These are phyloP conservation scores for Solanum microdontum DNA, from an alignment of 257 asterid species.

Conservation along the genomic window DNA sequence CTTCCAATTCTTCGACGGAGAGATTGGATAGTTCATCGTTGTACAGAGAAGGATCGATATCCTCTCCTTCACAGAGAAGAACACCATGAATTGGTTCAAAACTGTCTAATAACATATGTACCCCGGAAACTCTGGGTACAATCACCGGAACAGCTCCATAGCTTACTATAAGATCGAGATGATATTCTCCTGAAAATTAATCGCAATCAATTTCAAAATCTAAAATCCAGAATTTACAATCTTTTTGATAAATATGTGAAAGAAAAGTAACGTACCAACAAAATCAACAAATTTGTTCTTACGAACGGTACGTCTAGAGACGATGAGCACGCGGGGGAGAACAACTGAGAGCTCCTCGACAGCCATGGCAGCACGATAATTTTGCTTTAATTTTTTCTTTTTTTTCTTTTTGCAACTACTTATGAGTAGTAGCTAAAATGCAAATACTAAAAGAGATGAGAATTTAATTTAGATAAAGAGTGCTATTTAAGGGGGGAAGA, in stretches of 20 bases:
- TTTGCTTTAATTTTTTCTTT: too few species aligned
- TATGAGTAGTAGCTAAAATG: neutral
- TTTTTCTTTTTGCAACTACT: neutral
- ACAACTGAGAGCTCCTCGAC: constrained; percentile 37
- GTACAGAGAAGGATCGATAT: constrained; percentile 22
- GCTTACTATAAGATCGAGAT: constrained; percentile 28
- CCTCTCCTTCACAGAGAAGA: constrained; percentile 32
- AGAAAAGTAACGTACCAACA: constrained; percentile 26
- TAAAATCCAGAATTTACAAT: neutral
- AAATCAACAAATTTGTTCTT: constrained; percentile 63
- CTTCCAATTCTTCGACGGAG: constrained; percentile 52
- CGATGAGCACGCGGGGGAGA: constrained; percentile 53
- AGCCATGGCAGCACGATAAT: constrained; percentile 15
- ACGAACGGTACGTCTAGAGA: constrained; percentile 53
- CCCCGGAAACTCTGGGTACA: constrained; percentile 24
- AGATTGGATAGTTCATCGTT: constrained; percentile 11
- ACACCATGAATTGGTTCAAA: constrained; percentile 32
- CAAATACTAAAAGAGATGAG: neutral
- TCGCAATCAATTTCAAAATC: neutral
- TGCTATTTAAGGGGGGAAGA: neutral
- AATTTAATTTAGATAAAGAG: neutral
- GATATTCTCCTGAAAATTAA: constrained; percentile 18
- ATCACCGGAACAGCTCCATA: constrained; percentile 32
- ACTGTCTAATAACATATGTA: constrained; percentile 21
- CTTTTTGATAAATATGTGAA: neutral